phyloP scores from a whole-genome alignment of 2,329 filamentous ascomycete species.

The Ophiostoma ips region DNA sequence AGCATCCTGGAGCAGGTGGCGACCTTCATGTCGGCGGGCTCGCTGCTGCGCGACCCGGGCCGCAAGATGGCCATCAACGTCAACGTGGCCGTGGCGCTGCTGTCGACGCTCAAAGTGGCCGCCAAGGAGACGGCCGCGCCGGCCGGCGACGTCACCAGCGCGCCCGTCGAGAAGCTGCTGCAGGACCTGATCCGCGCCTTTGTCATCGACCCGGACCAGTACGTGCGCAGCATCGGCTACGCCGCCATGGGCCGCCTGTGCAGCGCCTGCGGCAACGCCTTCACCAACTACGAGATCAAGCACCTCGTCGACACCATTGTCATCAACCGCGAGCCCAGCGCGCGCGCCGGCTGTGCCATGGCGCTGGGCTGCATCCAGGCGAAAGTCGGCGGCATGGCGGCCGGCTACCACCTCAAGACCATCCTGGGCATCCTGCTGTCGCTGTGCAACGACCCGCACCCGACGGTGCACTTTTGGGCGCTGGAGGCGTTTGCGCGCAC shows the following conservation, averaged over 20 bases:
- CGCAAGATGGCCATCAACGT: conserved; percentile 82
- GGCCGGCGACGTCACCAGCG: conserved; percentile 57
- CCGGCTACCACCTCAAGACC: conserved; percentile 88
- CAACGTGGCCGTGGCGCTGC: conserved; percentile 71
- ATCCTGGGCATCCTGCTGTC: conserved; percentile 98
- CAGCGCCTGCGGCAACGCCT: conserved; percentile 67
- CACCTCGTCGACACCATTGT: conserved; percentile 89
- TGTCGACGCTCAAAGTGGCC: conserved; percentile 70
- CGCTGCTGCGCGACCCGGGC: conserved; percentile 71
- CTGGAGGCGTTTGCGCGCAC: conserved; percentile 76
- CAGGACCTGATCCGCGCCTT: conserved; percentile 62
- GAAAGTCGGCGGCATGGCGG: conserved; percentile 94
- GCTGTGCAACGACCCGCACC: conserved; percentile 86
- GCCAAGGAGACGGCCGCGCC: conserved; percentile 64
- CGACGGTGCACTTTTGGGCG: conserved; percentile 92
- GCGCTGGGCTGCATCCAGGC: conserved; percentile 87
- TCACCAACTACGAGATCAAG: conserved; percentile 77
- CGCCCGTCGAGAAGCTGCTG: conserved; percentile 69
- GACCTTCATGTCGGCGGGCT: conserved; percentile 70
- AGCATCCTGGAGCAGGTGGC: conserved; percentile 89
- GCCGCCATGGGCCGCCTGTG: conserved; percentile 78
- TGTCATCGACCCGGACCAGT: conserved; percentile 70
- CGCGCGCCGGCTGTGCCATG: conserved; percentile 86
- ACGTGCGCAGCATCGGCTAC: conserved; percentile 73
- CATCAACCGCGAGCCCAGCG: conserved; percentile 81